Base-by-base conservation (phyloP, 371 early-diverging fungal genomes). In the Rhizopus arrhizus region DNA sequence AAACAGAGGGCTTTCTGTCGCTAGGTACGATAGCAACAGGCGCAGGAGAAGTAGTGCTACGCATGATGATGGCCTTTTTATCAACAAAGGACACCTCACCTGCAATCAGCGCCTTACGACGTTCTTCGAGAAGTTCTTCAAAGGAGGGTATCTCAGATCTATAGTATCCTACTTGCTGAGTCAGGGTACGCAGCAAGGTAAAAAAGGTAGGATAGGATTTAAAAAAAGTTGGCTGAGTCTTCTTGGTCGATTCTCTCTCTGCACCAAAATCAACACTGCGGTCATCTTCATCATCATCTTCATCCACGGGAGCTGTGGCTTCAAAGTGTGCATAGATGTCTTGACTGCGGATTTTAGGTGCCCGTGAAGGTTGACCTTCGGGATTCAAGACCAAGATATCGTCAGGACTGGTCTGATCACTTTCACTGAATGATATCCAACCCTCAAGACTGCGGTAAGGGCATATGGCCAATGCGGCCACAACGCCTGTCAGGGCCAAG, bases 401-500 rank as follows among this genome's bases (percentile, higher is more conserved):
- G n/a, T 80, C 70, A 33, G 81, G 73, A 9, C 66, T 72, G 41
- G 74, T 81, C 42, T 76, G 79, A 65, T 89, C 82, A n/a, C 77
- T 74, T 41, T 85, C 88, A 53, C 80, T 80, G 66, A 91, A 91
- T n/a, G 89, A 74, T 7, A 91, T 78, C 92, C 91, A 91, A 3
- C 89, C 87, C 57, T 91, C 91, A 38, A 91, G 69, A 34, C 89
- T 88, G 8, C 91, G 83, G 54, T 83, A 85, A 1, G 90, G 90
- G 53, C 92, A 93, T 3, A 86, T 71, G 2, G 89, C 90, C 52
- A 97, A 73, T 7, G 92, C 89, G 1, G 93, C 84, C 15, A 97
- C 73, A n/a, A 93, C 92, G 16, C 93, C 94, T 0, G 96, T 95
- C 42, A 97, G 71, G 0, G 93, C 94, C 64, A 97, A 62, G 69